Base-by-base conservation (phyloP, 2,329 filamentous ascomycete species). In the Botryotinia globosa region DNA sequence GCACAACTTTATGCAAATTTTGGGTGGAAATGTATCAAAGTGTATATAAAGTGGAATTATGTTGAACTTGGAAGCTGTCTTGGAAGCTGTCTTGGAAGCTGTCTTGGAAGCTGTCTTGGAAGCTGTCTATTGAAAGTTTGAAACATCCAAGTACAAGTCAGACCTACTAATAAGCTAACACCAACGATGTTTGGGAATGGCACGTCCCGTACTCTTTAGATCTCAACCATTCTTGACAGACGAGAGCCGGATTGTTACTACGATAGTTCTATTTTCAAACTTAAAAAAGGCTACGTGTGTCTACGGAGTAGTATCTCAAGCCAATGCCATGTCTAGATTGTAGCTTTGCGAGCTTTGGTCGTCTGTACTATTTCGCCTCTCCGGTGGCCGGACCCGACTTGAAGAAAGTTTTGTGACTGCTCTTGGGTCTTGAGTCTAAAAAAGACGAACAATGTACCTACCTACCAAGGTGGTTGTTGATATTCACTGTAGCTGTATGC, bases 71-170 rank as follows among this genome's bases (percentile, higher is more conserved):
- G 48, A 56, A 9, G 4, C 51, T 56, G 4, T 66, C 44, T 66
- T 51, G 63, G 32, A 66, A 66, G 34, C 44, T 51, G 48, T n/a
- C n/a, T 51, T n/a, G n/a, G n/a, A n/a, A n/a, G n/a, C n/a, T n/a
- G n/a, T n/a, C 16, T 10, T 51, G 32, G 48, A 56, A 9, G 4
- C 51, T 56, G 4, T 66, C 44, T 66, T 51, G 63, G 32, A 66
- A 66, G 34, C 44, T 51, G 48, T n/a, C n/a, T 51, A 34, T 64
- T 64, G 42, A 54, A 29, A 54, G 51, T 54, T 54, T 54, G 51
- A 64, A 64, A 64, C 62, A 32, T 45, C 62, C 42, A 64, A 64
- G 39, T 14, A 64, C 39, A 64, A 29, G 14, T 56, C n/a, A 42
- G 29, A 45, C 42, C n/a, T 29, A 20, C 37, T 6, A 44, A 29